phyloP scores from a whole-genome alignment of 495 filamentous ascomycete species.

The Penicillium subrubescens region DNA sequence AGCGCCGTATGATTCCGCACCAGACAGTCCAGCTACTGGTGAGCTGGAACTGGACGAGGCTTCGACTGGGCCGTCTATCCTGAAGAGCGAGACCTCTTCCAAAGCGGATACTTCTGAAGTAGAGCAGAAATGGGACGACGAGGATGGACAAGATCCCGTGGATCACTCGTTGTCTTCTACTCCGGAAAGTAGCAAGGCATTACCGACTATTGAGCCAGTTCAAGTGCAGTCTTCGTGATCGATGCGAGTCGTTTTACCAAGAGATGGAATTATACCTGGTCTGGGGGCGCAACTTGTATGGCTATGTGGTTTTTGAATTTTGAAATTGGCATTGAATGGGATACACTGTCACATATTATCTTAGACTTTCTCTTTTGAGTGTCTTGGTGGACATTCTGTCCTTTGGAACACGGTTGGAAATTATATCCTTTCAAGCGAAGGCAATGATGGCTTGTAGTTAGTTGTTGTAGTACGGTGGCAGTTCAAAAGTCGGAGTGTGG shows the following conservation, averaged over 20 bases:
- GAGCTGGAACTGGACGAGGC: constrained; percentile 26
- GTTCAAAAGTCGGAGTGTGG: too few species aligned
- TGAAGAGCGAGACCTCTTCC: constrained; percentile 14
- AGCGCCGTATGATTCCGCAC: constrained; percentile 54
- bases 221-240: constrained; percentile 13
- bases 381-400: background rate
- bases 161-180: constrained; percentile 14
- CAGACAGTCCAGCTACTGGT: constrained; percentile 46
- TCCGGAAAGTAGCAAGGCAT: constrained; percentile 3
- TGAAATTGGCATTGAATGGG: background rate
- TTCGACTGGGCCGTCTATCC: background rate
- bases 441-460: background rate
- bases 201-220: constrained; percentile 4
- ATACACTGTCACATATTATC: background rate
- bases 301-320: background rate
- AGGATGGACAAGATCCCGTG: constrained; percentile 11
- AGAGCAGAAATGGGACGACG: constrained; percentile 6
- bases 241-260: background rate
- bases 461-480: background rate
- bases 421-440: background rate
- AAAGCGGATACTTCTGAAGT: background rate
- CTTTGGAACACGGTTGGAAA: too few species aligned
- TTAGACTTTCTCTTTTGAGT: background rate
- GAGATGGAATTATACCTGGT: background rate
- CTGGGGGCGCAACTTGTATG: background rate